Evolutionary conservation across 2,329 filamentous ascomycete genomes (phyloP), one percentile per base, ranked within the genome.

Genomic region (Colletotrichum brevisporum): DNA sequence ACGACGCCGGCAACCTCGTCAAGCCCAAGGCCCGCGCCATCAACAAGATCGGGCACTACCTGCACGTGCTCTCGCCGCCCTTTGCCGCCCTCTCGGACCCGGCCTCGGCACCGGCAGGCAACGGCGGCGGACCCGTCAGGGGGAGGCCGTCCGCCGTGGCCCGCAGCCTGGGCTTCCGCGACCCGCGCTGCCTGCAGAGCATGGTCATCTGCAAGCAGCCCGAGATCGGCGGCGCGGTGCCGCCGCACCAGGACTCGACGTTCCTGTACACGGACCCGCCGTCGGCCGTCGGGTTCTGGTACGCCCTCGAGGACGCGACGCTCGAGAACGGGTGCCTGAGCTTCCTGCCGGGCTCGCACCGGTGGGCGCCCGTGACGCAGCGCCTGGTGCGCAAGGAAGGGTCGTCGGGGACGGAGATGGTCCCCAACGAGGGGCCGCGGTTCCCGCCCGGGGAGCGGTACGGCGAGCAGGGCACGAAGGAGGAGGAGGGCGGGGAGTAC

Each of bases 201-300:
- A 99, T 99, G 96, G 87, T 98, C 31, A 98, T 99, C 75, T 98
- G 94, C 88, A 99, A 99, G 81, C 95, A 98, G 82, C 95, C 96
- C 24, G 94, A 97, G 81, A 98, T 98, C 61, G 96, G 96, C 31
- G 95, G 93, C 24, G 92, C 93, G 2, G 96, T 98, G 51, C 94
- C 92, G 1, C 90, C 94, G 24, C 96, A 99, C 79, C 95, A 97
- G 82, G 95, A 98, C 80, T 94, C 89, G 72, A 95, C 94, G 1
- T 99, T 98, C 74, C 75, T 99, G 71, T 98, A 97, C 79, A 98
- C 96, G 1, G 84, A 94, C 73, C 92, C 94, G 45, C 95, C 95
- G 1, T 93, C 89, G 47, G 96, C 96, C 0, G 93, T 98, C 2
- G 96, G 96, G 0, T 98, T 95, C 83, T 99, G 96, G 96, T 97